Base-by-base conservation (phyloP, 1,284 basidiomycete genomes). In the Microstroma glucosiphilum region DNA sequence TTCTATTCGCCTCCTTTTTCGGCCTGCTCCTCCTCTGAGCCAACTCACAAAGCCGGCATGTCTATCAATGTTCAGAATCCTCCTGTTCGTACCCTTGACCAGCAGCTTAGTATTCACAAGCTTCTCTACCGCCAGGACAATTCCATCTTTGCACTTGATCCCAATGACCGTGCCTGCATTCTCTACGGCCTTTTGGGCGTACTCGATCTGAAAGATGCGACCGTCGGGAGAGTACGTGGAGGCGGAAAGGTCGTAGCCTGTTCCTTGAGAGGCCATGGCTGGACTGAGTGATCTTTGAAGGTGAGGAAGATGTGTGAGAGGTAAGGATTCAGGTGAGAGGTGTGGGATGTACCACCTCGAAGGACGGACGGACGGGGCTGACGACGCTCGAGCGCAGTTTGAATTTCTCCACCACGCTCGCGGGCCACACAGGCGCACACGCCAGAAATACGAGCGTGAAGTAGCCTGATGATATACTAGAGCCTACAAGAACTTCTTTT, bases 191-290 rank as follows among this genome's bases (percentile, higher is more conserved):
- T 98, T 98, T 82, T 88, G 89, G 58, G 96, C 96, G 79, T 98
- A 98, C 82, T 98, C 96, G 80, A 98, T 90, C 67, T 98, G 94
- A 80, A 98, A 98, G 79, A 98, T 92, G 70, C 96, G 87, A 26
- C 94, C 94, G 82, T 98, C 94, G 63, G 94, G 94, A 46, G 92
- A 96, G 84, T 98, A 98, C 57, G 94, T 98, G 77, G 91, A 94
- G 55, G 94, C 91, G 62, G 92, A 96, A 65, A 97, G 88, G 85
- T 98, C 94, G 83, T 97, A 97, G 62, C 94, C 94, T 72, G 93
- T 96, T 66, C 93, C 92, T 77, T 96, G 96, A 60, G 93, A 96
- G 61, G 93, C 93, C 92, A 96, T 96, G 61, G 62, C 30, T 37
- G 30, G 30, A 37, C 30, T 37, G 30, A 37, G 30, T 37, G 30